phyloP scores from a whole-genome alignment of 768 basidiomycete species.

The Mycena albidolilacea region DNA sequence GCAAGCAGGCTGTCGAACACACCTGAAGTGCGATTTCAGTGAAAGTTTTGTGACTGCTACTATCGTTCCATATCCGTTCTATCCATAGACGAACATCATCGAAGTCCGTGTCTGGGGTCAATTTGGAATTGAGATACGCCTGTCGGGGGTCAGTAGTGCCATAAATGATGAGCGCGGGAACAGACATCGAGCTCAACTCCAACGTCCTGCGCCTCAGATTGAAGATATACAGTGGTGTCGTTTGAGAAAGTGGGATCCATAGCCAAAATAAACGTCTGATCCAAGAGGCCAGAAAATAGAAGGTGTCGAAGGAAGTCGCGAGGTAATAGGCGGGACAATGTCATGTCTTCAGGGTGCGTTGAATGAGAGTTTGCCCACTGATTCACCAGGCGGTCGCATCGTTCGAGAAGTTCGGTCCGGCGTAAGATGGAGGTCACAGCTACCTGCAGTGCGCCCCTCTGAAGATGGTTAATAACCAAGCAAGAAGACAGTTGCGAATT shows the following conservation, averaged over 20 bases:
- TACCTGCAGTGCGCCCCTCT: conserved; percentile 62
- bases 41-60: conserved; percentile 70
- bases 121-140: conserved; percentile 71
- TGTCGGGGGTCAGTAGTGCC: conserved; percentile 43
- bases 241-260: conserved; percentile 67
- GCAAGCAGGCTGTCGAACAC: conserved; percentile 33
- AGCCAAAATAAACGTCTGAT: conserved; percentile 64
- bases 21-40: conserved; percentile 73
- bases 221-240: conserved; percentile 64
- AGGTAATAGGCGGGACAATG: conserved; percentile 52
- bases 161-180: conserved; percentile 22
- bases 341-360: conserved; percentile 46
- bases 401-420: conserved; percentile 68
- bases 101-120: conserved; percentile 64
- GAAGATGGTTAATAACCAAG: conserved; percentile 19
- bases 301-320: conserved; percentile 73
- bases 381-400: conserved; percentile 65
- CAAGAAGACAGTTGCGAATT: background rate
- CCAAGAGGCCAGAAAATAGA: conserved; percentile 66
- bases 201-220: conserved; percentile 72
- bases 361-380: conserved; percentile 46
- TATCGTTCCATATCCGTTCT: conserved; percentile 68
- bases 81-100: conserved; percentile 58
- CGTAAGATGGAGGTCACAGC: conserved; percentile 65
- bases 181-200: conserved; percentile 73